Evolutionary conservation across 1,139 yeast species (phyloP).

Genomic region (Geotrichum klebahnii): DNA sequence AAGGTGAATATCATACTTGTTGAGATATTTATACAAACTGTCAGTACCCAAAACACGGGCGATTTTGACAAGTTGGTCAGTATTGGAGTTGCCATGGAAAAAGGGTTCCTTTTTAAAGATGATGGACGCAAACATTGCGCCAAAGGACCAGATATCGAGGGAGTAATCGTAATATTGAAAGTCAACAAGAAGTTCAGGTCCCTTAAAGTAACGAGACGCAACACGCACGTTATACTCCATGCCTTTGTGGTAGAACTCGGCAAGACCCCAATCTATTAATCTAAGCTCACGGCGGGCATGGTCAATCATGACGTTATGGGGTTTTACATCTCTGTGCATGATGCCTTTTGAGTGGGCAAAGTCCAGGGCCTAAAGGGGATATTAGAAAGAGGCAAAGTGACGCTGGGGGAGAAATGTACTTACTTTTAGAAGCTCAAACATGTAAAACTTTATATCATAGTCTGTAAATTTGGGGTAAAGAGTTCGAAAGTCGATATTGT

Average conservation of each 20-base stretch:
- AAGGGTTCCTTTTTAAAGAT: slow-evolving; percentile 94
- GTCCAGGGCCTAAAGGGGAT: slow-evolving; percentile 55
- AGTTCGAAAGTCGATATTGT: slow-evolving; percentile 80
- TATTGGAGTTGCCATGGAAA: slow-evolving; percentile 90
- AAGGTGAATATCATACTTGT: slow-evolving; percentile 66
- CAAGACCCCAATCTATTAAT: slow-evolving; percentile 94
- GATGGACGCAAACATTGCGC: slow-evolving; percentile 95
- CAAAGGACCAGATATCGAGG: slow-evolving; percentile 88
- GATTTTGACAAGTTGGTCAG: slow-evolving; percentile 88
- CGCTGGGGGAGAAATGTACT: not conserved
- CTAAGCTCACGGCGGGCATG: slow-evolving; percentile 62
- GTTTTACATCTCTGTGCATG: slow-evolving; percentile 95
- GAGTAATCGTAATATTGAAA: slow-evolving; percentile 87
- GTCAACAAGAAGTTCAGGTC: slow-evolving; percentile 87
- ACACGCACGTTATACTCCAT: slow-evolving; percentile 91
- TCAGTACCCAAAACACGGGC: slow-evolving; percentile 87
- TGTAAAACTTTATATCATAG: slow-evolving; percentile 74
- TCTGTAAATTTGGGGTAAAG: slow-evolving; percentile 79
- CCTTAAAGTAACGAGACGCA: slow-evolving; percentile 90
- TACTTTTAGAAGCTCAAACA: slow-evolving; percentile 65
- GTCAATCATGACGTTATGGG: slow-evolving; percentile 95
- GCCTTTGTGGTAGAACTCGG: slow-evolving; percentile 89
- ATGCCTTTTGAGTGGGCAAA: slow-evolving; percentile 92
- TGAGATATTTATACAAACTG: slow-evolving; percentile 63
- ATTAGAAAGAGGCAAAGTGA: not conserved